Conservation (phyloP, 176 grass and related monocot genomes). For the bread wheat (Triticum aestivum) region IWGSC_CS_RefSeq_v2.1 NC_057811.1:315765255-315765754, state of each 20-base stretch:
- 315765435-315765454: not conserved
- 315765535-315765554: not conserved
- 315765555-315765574: not conserved
- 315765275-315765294: not conserved
- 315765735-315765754: not conserved
- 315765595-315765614: not conserved
- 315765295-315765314: not conserved
- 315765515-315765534: not conserved
- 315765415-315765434: not conserved
- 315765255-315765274: not conserved
- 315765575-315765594: not conserved
- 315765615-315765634: not conserved
- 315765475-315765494: not conserved
- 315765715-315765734: not conserved
- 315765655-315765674: not conserved
- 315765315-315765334: not conserved
- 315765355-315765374: slow-evolving; percentile 10
- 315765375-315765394: slow-evolving; percentile 32
- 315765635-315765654: not conserved
- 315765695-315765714: no score
- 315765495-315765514: not conserved
- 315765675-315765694: not conserved
- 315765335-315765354: not conserved
- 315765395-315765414: slow-evolving; percentile 14
- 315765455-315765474: not conserved